These are phyloP conservation scores for Brassica incana DNA, from an alignment of 345 rosid genomes.

Conservation along the genomic window DNA sequence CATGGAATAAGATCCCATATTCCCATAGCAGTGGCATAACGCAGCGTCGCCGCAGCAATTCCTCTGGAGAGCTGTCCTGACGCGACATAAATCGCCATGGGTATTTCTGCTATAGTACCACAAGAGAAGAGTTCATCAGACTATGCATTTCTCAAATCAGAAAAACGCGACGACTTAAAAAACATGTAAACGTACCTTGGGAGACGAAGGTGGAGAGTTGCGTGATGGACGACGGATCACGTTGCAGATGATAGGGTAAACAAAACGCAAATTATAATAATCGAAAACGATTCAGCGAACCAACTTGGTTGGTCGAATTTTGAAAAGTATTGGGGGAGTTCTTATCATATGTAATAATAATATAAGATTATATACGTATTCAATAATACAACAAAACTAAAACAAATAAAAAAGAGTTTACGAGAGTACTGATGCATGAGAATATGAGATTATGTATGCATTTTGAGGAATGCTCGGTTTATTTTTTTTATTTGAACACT, in stretches of 20 bases:
- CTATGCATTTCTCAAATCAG: neutral
- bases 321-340: conserved; percentile 6
- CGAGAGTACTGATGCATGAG: too few species aligned
- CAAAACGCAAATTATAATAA: conserved; percentile 7
- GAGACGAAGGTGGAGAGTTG: conserved; percentile 26
- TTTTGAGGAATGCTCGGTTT: too few species aligned
- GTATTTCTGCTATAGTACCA: conserved; percentile 36
- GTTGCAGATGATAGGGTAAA: neutral
- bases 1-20: conserved; percentile 55
- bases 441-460: too few species aligned
- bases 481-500: too few species aligned
- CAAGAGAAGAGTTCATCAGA: conserved; percentile 11
- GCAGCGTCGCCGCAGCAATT: conserved; percentile 48
- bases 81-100: conserved; percentile 55
- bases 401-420: too few species aligned
- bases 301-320: conserved; percentile 19
- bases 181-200: neutral
- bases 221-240: conserved; percentile 25
- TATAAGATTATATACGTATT: too few species aligned
- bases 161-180: too few species aligned
- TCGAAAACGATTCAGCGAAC: neutral
- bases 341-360: neutral
- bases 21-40: conserved; percentile 52
- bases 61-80: conserved; percentile 61
- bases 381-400: too few species aligned